Percentiles rank a stretch among this genome's conserved stretches.
These are phyloP conservation scores for Leccinum aurantiacum DNA, from an alignment of 768 basidiomycete species.

Conservation along the genomic window DNA sequence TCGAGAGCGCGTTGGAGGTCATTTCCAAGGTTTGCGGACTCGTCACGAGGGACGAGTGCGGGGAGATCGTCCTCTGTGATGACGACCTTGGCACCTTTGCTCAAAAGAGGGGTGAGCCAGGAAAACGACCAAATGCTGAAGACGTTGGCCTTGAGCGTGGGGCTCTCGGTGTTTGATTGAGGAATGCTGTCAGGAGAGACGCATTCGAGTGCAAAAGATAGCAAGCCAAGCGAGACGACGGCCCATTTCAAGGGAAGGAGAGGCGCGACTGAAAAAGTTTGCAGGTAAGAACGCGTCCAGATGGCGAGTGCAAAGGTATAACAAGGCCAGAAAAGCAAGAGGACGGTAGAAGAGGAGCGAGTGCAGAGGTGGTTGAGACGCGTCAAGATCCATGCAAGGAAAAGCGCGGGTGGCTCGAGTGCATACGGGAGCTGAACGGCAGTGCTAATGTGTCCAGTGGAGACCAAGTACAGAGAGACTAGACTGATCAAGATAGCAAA, in stretches of 20 bases:
- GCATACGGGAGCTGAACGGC: slow-evolving; percentile 51
- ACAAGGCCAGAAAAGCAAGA: slow-evolving; percentile 82
- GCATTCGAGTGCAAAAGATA: slow-evolving; percentile 66
- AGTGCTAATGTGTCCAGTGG: slow-evolving; percentile 31
- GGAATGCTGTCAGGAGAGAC: slow-evolving; percentile 58
- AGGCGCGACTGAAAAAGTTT: slow-evolving; percentile 31
- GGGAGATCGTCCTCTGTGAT: slow-evolving; percentile 89
- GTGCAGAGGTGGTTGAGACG: slow-evolving; percentile 70
- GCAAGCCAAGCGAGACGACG: slow-evolving; percentile 44
- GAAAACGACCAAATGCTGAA: slow-evolving; percentile 81
- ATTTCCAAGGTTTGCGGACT: slow-evolving; percentile 64
- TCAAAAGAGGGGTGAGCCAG: slow-evolving; percentile 85
- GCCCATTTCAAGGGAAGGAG: slow-evolving; percentile 47
- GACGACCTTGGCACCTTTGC: slow-evolving; percentile 58
- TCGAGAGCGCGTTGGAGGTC: slow-evolving; percentile 61
- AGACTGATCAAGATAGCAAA: slow-evolving; percentile 50
- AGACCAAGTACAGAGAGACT: slow-evolving; percentile 41
- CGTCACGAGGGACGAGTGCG: slow-evolving; percentile 63
- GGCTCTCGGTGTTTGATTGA: slow-evolving; percentile 56
- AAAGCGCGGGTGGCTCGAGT: slow-evolving; percentile 57
- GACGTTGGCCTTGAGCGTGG: slow-evolving; percentile 73
- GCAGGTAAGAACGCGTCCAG: slow-evolving; percentile 60
- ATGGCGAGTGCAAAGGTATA: slow-evolving; percentile 51
- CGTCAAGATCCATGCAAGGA: slow-evolving; percentile 51
- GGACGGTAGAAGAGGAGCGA: slow-evolving; percentile 63